These are phyloP conservation scores for Bipolaris gigantea DNA, from an alignment of 2,329 filamentous ascomycete species.

Conservation along the genomic window DNA sequence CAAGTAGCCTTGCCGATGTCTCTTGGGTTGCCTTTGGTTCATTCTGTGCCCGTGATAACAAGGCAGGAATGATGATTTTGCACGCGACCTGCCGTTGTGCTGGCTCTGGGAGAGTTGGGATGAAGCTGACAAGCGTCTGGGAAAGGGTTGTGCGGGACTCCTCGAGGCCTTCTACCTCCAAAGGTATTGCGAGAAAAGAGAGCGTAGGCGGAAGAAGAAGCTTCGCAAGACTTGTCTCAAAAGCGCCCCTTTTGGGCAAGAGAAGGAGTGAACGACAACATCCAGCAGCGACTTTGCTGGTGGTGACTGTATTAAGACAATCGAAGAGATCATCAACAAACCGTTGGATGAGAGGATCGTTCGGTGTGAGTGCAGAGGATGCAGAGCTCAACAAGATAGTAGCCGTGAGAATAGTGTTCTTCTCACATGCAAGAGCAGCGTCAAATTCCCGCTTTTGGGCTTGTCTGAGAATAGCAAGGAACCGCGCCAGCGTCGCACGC, in stretches of 20 bases:
- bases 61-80: slow-evolving; percentile 73
- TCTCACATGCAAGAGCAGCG: slow-evolving; percentile 82
- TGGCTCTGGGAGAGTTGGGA: slow-evolving; percentile 48
- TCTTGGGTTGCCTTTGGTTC: slow-evolving; percentile 64
- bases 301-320: slow-evolving; percentile 79
- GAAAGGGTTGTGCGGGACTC: slow-evolving; percentile 70
- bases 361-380: slow-evolving; percentile 70
- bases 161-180: slow-evolving; percentile 75
- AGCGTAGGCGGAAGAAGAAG: slow-evolving; percentile 76
- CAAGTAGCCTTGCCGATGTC: slow-evolving; percentile 74
- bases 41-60: slow-evolving; percentile 71
- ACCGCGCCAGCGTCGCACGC: slow-evolving; percentile 78
- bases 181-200: slow-evolving; percentile 67
- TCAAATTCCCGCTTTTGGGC: slow-evolving; percentile 76
- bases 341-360: slow-evolving; percentile 72
- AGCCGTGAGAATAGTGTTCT: slow-evolving; percentile 85
- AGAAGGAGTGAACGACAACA: slow-evolving; percentile 85
- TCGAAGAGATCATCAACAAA: slow-evolving; percentile 83
- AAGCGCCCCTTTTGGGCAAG: slow-evolving; percentile 53
- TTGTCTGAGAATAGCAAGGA: slow-evolving; percentile 76
- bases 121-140: slow-evolving; percentile 75
- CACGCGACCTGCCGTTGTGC: slow-evolving; percentile 59
- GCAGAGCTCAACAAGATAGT: slow-evolving; percentile 88
- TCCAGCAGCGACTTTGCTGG: slow-evolving; percentile 84
- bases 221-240: slow-evolving; percentile 65